Percentiles rank a stretch among this genome's conserved stretches.
These are phyloP conservation scores for Paradendryphiella salina DNA, from an alignment of 2,329 filamentous ascomycete genomes.

Conservation along the genomic window DNA sequence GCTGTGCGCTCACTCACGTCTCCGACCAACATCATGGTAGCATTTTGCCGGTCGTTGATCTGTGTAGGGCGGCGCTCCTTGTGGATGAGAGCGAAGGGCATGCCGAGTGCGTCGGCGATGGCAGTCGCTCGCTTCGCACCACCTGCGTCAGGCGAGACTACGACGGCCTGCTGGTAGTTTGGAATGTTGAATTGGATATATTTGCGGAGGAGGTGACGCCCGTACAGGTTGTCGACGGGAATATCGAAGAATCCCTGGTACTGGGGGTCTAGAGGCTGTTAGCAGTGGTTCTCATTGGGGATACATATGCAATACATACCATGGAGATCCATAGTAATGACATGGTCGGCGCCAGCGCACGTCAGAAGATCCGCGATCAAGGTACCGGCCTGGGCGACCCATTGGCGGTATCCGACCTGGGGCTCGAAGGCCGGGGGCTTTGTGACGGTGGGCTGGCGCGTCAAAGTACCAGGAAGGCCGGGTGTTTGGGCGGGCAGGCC, in stretches of 20 bases:
- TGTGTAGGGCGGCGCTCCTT: slow-evolving; percentile 92
- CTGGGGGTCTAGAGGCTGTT: slow-evolving; percentile 70
- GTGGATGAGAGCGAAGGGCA: slow-evolving; percentile 97
- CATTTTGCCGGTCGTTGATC: slow-evolving; percentile 78
- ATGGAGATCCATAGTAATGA: slow-evolving; percentile 91
- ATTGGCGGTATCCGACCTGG: slow-evolving; percentile 94
- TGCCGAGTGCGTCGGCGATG: slow-evolving; percentile 88
- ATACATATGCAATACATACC: slow-evolving; percentile 12
- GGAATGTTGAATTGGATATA: slow-evolving; percentile 80
- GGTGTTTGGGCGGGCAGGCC: slow-evolving; percentile 9
- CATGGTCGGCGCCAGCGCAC: slow-evolving; percentile 92
- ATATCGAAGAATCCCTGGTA: slow-evolving; percentile 99
- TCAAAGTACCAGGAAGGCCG: slow-evolving; percentile 13
- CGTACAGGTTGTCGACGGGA: slow-evolving; percentile 96
- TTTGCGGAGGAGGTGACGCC: slow-evolving; percentile 69
- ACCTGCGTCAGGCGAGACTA: slow-evolving; percentile 94
- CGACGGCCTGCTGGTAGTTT: slow-evolving; percentile 81
- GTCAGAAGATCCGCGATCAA: slow-evolving; percentile 92
- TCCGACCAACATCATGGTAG: slow-evolving; percentile 92
- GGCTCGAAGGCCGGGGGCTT: slow-evolving; percentile 68
- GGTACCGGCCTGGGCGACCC: slow-evolving; percentile 96
- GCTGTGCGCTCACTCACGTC: slow-evolving; percentile 79
- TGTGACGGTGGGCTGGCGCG: slow-evolving; percentile 39
- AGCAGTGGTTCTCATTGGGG: slow-evolving; percentile 2
- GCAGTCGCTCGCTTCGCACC: slow-evolving; percentile 94